Evolutionary conservation across 2,329 filamentous ascomycete genomes (phyloP).

Genomic region (Aspergillus nomiae): DNA sequence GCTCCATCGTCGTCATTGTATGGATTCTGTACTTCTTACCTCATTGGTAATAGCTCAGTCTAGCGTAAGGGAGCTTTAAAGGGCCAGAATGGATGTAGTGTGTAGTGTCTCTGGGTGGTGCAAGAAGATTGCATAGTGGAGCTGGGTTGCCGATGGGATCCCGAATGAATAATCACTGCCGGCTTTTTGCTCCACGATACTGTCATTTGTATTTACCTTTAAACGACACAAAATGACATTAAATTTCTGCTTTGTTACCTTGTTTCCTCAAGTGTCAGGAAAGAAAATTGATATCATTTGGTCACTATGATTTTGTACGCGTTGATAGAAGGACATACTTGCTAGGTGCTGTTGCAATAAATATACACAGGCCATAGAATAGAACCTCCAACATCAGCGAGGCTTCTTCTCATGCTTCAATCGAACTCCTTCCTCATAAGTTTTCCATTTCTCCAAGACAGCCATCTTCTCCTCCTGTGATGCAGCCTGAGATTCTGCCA

Average conservation of each 20-base stretch:
- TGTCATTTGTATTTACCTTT: too few species aligned
- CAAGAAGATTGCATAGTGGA: too few species aligned
- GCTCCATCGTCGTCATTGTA: neutral
- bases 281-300: too few species aligned
- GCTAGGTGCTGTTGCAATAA: neutral
- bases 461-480: constrained; percentile 5
- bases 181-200: too few species aligned
- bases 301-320: too few species aligned
- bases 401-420: neutral
- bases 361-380: neutral
- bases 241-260: too few species aligned
- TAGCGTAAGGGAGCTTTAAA: neutral
- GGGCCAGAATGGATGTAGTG: too few species aligned
- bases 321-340: neutral
- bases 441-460: constrained; percentile 8
- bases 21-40: neutral
- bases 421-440: constrained; percentile 6
- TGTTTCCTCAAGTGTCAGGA: too few species aligned
- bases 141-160: too few species aligned
- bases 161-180: too few species aligned
- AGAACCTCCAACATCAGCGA: neutral
- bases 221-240: too few species aligned
- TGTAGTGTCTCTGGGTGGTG: too few species aligned
- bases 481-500: constrained; percentile 7
- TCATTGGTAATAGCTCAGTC: neutral